Conservation (phyloP, 257 asterid genomes). For the Plectranthus barbatus region DNA sequence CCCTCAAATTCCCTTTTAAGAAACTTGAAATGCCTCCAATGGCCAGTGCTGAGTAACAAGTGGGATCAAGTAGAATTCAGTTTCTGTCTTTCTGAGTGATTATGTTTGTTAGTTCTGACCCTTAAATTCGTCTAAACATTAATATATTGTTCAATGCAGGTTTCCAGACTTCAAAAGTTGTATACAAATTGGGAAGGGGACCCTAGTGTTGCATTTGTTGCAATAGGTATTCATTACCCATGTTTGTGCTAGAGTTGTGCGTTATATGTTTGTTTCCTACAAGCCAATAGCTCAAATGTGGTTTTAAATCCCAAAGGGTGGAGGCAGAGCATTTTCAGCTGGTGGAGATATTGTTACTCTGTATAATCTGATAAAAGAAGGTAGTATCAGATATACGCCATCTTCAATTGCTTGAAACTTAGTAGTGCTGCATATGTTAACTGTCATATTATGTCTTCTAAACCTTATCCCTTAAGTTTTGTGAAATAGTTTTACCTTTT, state of each 20-base stretch:
- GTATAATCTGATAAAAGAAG: conserved; percentile 46
- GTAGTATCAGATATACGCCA: no score
- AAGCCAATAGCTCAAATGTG: conserved; percentile 15
- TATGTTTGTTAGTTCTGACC: background rate
- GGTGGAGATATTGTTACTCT: conserved; percentile 88
- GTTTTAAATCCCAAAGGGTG: conserved; percentile 61
- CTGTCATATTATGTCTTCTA: no score
- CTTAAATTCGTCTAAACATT: no score
- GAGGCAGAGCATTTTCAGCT: conserved; percentile 84
- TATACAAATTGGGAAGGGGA: conserved; percentile 87
- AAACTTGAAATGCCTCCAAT: background rate
- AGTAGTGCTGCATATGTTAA: background rate
- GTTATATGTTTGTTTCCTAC: no score
- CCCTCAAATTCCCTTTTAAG: background rate
- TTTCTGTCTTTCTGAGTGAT: background rate
- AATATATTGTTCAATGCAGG: no score
- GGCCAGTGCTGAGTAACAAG: background rate
- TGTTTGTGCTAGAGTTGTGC: no score
- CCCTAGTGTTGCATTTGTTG: conserved; percentile 59
- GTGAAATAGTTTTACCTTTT: conserved; percentile 15
- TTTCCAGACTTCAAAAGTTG: conserved; percentile 58
- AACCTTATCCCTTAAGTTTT: no score
- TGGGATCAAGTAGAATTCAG: background rate
- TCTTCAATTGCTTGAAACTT: background rate
- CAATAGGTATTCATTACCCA: conserved; percentile 43